These are phyloP conservation scores for Crassisporium funariophilum DNA, from an alignment of 768 basidiomycete genomes.

Conservation along the genomic window DNA sequence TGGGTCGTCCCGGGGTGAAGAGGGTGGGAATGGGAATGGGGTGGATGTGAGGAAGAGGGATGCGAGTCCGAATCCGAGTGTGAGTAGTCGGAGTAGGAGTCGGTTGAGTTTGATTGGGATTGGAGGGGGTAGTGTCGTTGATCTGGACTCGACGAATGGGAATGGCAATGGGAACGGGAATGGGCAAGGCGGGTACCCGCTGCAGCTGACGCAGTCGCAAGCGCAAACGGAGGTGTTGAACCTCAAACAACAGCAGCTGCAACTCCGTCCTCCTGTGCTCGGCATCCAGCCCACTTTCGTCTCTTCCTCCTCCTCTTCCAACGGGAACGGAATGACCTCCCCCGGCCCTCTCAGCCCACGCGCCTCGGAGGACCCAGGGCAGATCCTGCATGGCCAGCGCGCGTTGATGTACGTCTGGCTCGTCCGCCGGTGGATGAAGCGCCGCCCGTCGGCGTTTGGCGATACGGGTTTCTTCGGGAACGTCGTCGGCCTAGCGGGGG, in stretches of 20 bases:
- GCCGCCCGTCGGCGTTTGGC: slow-evolving; percentile 40
- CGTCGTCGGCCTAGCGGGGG: slow-evolving; percentile 11
- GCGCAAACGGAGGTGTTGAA: slow-evolving; percentile 14
- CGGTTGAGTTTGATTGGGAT: slow-evolving; percentile 18
- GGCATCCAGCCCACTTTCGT: slow-evolving; percentile 71
- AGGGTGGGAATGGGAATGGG: slow-evolving; percentile 3
- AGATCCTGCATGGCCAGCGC: slow-evolving; percentile 27
- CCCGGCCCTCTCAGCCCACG: slow-evolving; percentile 20
- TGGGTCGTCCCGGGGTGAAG: slow-evolving; percentile 2
- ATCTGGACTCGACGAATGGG: not conserved
- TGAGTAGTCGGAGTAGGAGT: slow-evolving; percentile 21
- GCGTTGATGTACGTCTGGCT: slow-evolving; percentile 75
- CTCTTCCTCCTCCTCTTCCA: slow-evolving; percentile 36
- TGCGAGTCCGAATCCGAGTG: slow-evolving; percentile 22
- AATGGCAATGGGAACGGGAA: not conserved
- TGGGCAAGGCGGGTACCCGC: slow-evolving; percentile 7
- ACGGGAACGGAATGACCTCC: slow-evolving; percentile 27
- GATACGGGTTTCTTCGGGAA: slow-evolving; percentile 35
- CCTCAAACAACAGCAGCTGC: slow-evolving; percentile 30
- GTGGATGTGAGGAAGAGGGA: slow-evolving; percentile 6
- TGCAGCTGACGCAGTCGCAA: slow-evolving; percentile 14
- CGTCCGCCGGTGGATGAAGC: slow-evolving; percentile 75
- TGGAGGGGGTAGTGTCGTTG: slow-evolving; percentile 10
- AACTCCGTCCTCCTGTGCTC: slow-evolving; percentile 46
- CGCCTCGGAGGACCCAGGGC: slow-evolving; percentile 20